A percentile compares a stretch with the other conserved stretches of the same genome.
Evolutionary conservation across 805 yeast genomes (phyloP).

Genomic region (Kodamaea leandrae): DNA sequence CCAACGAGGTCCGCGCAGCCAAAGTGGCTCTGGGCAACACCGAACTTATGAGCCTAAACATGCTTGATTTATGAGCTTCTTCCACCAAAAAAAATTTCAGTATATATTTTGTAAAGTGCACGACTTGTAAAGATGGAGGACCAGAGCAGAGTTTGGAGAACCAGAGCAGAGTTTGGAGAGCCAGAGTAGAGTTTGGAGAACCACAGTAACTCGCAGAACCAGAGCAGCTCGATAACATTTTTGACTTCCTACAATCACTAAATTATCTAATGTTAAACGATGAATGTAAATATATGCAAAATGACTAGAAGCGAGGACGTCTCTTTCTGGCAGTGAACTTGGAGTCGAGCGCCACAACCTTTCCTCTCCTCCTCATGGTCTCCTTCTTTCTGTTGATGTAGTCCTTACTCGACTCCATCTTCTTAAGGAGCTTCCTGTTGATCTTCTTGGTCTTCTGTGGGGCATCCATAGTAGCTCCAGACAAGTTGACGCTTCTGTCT

Average conservation of each 20-base stretch:
- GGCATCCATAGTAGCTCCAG: conserved; percentile 79
- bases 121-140: background rate
- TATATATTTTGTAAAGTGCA: conserved; percentile 5
- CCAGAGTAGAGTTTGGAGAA: background rate
- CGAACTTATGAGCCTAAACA: conserved; percentile 7
- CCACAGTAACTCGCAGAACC: background rate
- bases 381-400: conserved; percentile 90
- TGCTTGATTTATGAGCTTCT: conserved; percentile 7
- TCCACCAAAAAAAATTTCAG: conserved; percentile 7
- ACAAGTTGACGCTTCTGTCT: conserved; percentile 71
- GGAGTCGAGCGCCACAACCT: conserved; percentile 83
- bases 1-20: background rate
- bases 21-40: conserved; percentile 1
- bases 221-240: background rate
- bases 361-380: conserved; percentile 87
- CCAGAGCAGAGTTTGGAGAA: background rate
- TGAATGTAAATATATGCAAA: background rate
- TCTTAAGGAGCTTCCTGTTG: conserved; percentile 49
- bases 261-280: background rate
- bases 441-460: conserved; percentile 42
- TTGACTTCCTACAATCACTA: background rate
- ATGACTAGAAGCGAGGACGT: conserved; percentile 39
- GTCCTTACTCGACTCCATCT: conserved; percentile 72
- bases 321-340: conserved; percentile 82
- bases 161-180: background rate